These are phyloP conservation scores for Penicillium sp. DNA, from an alignment of 2,329 filamentous ascomycete genomes.

Conservation along the genomic window DNA sequence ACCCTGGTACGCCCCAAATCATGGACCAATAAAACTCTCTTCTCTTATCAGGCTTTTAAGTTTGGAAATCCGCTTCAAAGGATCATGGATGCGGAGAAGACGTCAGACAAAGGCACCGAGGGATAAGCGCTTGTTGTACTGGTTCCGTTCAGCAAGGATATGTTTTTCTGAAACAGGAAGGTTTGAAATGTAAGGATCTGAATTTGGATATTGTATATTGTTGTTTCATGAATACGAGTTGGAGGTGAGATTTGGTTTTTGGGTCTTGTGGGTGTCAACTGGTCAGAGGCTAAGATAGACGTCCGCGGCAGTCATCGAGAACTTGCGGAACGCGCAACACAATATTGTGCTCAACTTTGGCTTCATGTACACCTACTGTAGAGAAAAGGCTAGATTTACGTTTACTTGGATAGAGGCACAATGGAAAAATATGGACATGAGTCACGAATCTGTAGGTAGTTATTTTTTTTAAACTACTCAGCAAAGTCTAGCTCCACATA, in stretches of 20 bases:
- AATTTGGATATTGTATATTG: no score
- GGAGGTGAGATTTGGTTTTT: no score
- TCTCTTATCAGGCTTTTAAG: not conserved
- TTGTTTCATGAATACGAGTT: no score
- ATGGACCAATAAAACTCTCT: not conserved
- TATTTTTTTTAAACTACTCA: constrained; percentile 19
- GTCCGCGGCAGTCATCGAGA: no score
- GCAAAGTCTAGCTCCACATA: constrained; percentile 28
- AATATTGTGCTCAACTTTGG: no score
- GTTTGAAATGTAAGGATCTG: no score
- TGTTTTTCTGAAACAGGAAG: no score
- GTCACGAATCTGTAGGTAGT: constrained; percentile 24
- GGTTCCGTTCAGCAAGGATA: not conserved
- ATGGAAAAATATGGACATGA: constrained; percentile 9
- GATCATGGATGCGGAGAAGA: not conserved
- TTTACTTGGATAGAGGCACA: not conserved
- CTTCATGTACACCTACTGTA: no score
- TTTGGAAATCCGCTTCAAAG: not conserved
- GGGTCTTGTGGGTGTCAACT: no score
- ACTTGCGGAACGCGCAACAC: no score
- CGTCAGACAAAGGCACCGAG: not conserved
- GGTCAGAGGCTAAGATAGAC: no score
- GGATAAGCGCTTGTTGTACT: not conserved
- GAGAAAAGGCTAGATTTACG: not conserved
- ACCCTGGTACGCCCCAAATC: no score